Percentiles rank a stretch among this genome's conserved stretches.
These are phyloP conservation scores for Cladosporium sp. DNA, from an alignment of 2,329 filamentous ascomycete genomes.

Conservation along the genomic window DNA sequence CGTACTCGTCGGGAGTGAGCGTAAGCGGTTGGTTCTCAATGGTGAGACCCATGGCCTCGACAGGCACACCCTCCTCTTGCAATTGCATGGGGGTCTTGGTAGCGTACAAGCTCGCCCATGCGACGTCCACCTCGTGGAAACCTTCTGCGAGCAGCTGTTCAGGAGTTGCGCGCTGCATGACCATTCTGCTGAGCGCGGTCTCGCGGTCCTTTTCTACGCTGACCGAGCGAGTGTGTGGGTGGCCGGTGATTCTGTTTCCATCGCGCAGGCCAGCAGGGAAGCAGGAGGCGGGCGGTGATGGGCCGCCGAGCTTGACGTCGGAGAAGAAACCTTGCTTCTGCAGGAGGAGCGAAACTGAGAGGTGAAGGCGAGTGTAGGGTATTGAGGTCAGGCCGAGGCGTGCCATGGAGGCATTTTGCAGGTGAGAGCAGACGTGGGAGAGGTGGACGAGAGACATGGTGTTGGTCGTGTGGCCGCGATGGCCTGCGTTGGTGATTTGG, in stretches of 20 bases:
- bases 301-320: slow-evolving; percentile 69
- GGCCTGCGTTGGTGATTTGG: not conserved
- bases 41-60: slow-evolving; percentile 28
- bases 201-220: slow-evolving; percentile 17
- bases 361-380: slow-evolving; percentile 73
- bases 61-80: slow-evolving; percentile 25
- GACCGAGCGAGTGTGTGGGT: slow-evolving; percentile 18
- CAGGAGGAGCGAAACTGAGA: slow-evolving; percentile 67
- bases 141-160: slow-evolving; percentile 24
- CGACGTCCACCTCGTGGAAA: slow-evolving; percentile 18
- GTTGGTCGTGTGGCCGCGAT: slow-evolving; percentile 17
- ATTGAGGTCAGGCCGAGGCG: slow-evolving; percentile 80
- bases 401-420: slow-evolving; percentile 84
- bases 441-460: slow-evolving; percentile 70
- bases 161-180: slow-evolving; percentile 19
- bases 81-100: slow-evolving; percentile 19
- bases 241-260: slow-evolving; percentile 25
- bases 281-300: slow-evolving; percentile 46
- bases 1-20: slow-evolving; percentile 18
- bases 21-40: slow-evolving; percentile 26
- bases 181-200: slow-evolving; percentile 25
- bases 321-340: slow-evolving; percentile 80
- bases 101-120: slow-evolving; percentile 11
- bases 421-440: slow-evolving; percentile 77
- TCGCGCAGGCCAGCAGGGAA: slow-evolving; percentile 28